Conservation (phyloP, 345 rosid species). For the Hibiscus syriacus region DNA sequence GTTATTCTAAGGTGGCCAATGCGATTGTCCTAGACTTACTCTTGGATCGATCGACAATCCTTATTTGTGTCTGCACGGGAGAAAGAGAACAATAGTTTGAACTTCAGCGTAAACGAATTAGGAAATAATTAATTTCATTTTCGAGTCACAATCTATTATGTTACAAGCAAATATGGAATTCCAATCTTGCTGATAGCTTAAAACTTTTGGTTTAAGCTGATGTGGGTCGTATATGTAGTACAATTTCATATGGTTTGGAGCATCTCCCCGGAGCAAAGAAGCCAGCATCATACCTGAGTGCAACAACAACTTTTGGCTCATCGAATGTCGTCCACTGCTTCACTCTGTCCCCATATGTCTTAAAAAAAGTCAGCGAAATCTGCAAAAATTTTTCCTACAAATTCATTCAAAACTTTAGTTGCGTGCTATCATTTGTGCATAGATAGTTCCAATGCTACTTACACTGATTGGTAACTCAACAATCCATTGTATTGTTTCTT, state of each 20-base stretch:
- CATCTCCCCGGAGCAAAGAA: constrained; percentile 82
- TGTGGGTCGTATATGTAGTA: constrained; percentile 47
- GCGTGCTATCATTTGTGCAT: not conserved
- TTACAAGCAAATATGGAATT: constrained; percentile 68
- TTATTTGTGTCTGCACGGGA: constrained; percentile 45
- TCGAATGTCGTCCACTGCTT: constrained; percentile 97
- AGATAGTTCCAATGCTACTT: constrained; percentile 23
- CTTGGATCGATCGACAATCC: constrained; percentile 74
- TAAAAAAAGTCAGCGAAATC: constrained; percentile 87
- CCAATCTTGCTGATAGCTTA: constrained; percentile 94
- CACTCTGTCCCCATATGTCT: constrained; percentile 76
- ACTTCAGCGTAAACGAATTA: not conserved
- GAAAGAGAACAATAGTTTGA: constrained; percentile 6
- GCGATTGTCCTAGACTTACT: constrained; percentile 24
- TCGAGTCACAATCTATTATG: constrained; percentile 8
- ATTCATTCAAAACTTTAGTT: not conserved
- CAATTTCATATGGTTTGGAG: constrained; percentile 76
- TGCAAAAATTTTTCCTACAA: constrained; percentile 76
- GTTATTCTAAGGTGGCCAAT: not conserved
- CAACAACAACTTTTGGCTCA: constrained; percentile 87
- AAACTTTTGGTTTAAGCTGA: constrained; percentile 29
- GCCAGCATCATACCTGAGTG: constrained; percentile 83
- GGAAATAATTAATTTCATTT: not conserved
- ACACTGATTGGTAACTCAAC: constrained; percentile 65
- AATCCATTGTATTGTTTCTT: constrained; percentile 71